Base-by-base conservation (phyloP, 768 basidiomycete species). In the Mrakia frigida region DNA sequence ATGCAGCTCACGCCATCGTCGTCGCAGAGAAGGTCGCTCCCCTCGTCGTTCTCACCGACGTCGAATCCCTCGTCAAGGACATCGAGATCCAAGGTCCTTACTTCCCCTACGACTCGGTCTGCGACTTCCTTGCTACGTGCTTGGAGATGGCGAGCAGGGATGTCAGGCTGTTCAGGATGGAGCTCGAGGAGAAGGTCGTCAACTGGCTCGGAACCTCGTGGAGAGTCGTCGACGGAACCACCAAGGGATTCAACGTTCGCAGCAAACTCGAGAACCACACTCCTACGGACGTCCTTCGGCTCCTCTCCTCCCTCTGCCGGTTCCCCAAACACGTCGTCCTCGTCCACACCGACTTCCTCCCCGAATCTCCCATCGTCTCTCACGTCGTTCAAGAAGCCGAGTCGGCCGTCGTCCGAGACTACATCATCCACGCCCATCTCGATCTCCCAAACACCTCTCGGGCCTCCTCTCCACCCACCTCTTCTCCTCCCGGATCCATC, bases 71-170 rank as follows among this genome's bases (percentile, higher is more conserved):
- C 67, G 87, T 89, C 1, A 90, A 90, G 78, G 92, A 96, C 78
- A 85, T 99, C 76, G 91, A 93, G 79, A 87, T 97, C 23, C 96
- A 98, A 83, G 95, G 94, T 0, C 94, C 95, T 2, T 85, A 89
- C 21, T 90, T 88, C 80, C 93, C 94, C 0, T 91, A 87, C 80
- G 97, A 99, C 81, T 89, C 95, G 0, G 93, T 96, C 53, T 97
- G 95, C 85, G 85, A 86, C 75, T 93, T 98, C 81, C 85, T 98
- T 65, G 84, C 87, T 7, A 85, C 87, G 37, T 90, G 89, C 74
- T 85, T 98, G 67, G 86, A 85, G 25, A 85, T 93, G 33, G 90
- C 93, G 0, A 89, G 88, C 76, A 89, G 90, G 81, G 94, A 98
- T 81, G 90, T 91, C 75, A 87, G 90, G 28, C 84, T 98, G 23